A percentile compares a stretch with the other conserved stretches of the same genome.
Evolutionary conservation across 2,329 filamentous ascomycete genomes (phyloP).

Genomic region (Cryphonectria parasitica): DNA sequence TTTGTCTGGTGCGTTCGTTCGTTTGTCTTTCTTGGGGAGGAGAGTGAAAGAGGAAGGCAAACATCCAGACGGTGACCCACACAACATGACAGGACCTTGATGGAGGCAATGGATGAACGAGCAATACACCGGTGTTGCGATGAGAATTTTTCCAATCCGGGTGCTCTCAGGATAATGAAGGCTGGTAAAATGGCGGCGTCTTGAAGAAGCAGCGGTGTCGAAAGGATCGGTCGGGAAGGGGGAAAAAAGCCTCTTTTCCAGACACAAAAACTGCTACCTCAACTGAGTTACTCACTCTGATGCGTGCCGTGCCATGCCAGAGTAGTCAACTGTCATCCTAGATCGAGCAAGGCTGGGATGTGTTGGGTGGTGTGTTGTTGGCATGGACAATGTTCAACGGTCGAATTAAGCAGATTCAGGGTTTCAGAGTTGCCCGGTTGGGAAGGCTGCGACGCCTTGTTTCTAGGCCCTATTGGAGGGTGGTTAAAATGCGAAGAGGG

Average conservation of each 20-base stretch:
- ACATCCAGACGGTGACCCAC: conserved; percentile 28
- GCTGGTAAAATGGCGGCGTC: neutral
- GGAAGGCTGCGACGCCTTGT: neutral
- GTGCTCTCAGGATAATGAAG: neutral
- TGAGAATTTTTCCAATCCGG: conserved; percentile 1
- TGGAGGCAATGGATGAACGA: neutral
- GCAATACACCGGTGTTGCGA: conserved; percentile 9
- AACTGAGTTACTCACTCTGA: neutral
- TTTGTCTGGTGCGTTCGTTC: conserved; percentile 1
- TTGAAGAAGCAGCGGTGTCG: neutral
- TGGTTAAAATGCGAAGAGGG: neutral
- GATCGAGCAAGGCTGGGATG: neutral
- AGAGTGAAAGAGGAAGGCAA: conserved; percentile 24
- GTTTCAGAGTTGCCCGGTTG: neutral
- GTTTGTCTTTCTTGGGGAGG: conserved; percentile 19
- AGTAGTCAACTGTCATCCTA: neutral
- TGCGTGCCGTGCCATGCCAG: neutral
- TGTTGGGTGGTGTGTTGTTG: neutral
- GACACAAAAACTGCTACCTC: neutral
- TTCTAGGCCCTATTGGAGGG: neutral
- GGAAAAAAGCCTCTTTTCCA: neutral
- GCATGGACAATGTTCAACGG: neutral
- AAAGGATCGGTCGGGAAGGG: neutral
- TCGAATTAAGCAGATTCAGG: conserved; percentile 12
- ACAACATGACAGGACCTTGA: conserved; percentile 28